phyloP scores from a whole-genome alignment of 192 early-diverging fungal species.

The Diversispora epigaea region DNA sequence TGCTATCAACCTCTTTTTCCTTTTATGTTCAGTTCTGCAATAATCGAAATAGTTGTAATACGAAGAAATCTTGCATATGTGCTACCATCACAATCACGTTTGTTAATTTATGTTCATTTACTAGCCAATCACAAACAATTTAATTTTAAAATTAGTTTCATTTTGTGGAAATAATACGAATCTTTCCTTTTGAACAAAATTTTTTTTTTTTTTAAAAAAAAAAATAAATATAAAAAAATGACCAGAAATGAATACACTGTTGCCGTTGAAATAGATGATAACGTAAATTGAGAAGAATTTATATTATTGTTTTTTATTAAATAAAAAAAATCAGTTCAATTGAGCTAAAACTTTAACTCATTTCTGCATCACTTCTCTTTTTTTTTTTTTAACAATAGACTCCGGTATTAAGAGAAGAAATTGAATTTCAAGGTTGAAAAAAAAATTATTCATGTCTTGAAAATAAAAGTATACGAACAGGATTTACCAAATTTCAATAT shows the following conservation, averaged over 20 bases:
- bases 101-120: too few species aligned
- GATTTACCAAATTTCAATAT: background rate
- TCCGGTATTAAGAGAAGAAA: constrained; percentile 22
- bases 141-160: too few species aligned
- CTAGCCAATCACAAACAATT: too few species aligned
- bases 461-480: too few species aligned
- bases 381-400: background rate
- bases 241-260: constrained; percentile 46
- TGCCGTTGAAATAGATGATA: constrained; percentile 50
- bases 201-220: background rate
- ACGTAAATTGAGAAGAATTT: constrained; percentile 4
- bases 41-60: too few species aligned
- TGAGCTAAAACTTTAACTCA: too few species aligned
- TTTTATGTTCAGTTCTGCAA: too few species aligned
- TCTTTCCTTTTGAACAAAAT: too few species aligned
- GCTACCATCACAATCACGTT: too few species aligned
- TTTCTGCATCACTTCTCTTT: background rate
- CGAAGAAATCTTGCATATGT: too few species aligned
- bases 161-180: too few species aligned
- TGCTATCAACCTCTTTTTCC: too few species aligned
- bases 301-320: background rate
- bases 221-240: constrained; percentile 35
- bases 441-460: background rate
- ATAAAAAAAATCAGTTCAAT: background rate
- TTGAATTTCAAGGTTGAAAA: constrained; percentile 52